Evolutionary conservation across 306 rosid genomes (phyloP), one percentile per base, ranked within the genome.

Genomic region (Trifolium pratense): DNA sequence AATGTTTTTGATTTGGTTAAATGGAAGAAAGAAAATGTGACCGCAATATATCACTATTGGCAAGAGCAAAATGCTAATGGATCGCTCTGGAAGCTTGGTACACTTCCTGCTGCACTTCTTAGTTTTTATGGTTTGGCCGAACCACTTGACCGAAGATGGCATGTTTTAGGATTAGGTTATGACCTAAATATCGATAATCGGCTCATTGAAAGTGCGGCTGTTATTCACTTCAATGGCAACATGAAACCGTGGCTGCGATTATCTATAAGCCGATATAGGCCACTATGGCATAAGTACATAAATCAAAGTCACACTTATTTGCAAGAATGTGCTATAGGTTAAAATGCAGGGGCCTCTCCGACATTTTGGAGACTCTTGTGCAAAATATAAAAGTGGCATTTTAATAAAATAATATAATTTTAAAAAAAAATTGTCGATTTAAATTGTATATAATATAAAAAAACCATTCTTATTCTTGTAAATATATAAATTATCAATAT

Each of bases 121-220:
- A 82, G 97, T 10, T 93, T 93, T 70, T 91, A 91, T 71, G 98
- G 98, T 77, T 90, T 91, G 70, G 91, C 91, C 8, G 98, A 93
- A 79, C 93, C 97, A 9, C 96, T 93, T 63, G 98, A 93, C 62
- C 80, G 98, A 80, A 93, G 98, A 91, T 93, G 98, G 98, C 98
- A 93, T 78, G 93, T 93, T 16, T 84, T 93, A 75, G 98, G 98
- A 75, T 75, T 93, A 76, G 97, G 98, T 64, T 89, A 89, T 64
- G 96, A 93, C 83, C 49, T 85, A 53, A 89, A 89, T 51, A 80
- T 93, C 29, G 97, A 93, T 79, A 81, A 78, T 57, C 89, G 93
- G 18, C 79, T 93, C 73, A 93, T 93, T 17, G 96, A 93, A 73
- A 93, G 87, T 52, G 98, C 93, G 0, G 97, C 96, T 5, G 98